A percentile compares a stretch with the other conserved stretches of the same genome.
Conservation (phyloP, 2,329 filamentous ascomycete species). For the Dactylellina parvicollis region DNA sequence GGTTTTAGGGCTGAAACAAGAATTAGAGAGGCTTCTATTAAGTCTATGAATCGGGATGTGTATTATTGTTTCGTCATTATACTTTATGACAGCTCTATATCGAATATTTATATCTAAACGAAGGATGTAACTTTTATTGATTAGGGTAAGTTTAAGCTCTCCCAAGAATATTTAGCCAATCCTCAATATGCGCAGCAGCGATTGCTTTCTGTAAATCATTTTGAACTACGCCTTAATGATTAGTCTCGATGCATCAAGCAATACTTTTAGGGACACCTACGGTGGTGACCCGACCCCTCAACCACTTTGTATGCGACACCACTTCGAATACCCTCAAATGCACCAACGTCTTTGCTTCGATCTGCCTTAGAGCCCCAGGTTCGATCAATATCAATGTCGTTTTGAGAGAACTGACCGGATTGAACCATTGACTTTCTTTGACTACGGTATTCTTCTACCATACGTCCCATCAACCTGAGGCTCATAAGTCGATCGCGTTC, state of each 20-base stretch:
- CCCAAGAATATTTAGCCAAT: slow-evolving; percentile 20
- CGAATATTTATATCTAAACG: too few relatives aligned
- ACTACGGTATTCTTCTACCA: slow-evolving; percentile 22
- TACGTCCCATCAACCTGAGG: slow-evolving; percentile 29
- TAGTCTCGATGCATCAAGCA: background rate
- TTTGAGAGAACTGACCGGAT: background rate
- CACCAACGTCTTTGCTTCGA: background rate
- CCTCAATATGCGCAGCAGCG: slow-evolving; percentile 22
- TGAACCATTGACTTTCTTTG: slow-evolving; percentile 14
- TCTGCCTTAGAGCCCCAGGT: background rate
- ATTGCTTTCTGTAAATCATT: slow-evolving; percentile 26
- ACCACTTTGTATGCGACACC: slow-evolving; percentile 37
- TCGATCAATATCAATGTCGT: background rate
- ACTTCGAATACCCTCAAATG: slow-evolving; percentile 19
- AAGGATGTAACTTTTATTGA: too few relatives aligned
- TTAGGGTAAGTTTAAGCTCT: too few relatives aligned
- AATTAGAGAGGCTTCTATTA: slow-evolving; percentile 12
- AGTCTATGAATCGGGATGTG: background rate
- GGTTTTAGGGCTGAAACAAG: slow-evolving; percentile 27
- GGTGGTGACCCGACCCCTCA: slow-evolving; percentile 35
- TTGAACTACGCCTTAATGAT: slow-evolving; percentile 24
- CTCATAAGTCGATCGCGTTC: slow-evolving; percentile 36
- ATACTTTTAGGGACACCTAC: too few relatives aligned
- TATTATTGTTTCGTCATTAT: background rate
- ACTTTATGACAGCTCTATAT: too few relatives aligned